phyloP scores from a whole-genome alignment of 805 yeast genomes.

The Kazachstania taianensis region DNA sequence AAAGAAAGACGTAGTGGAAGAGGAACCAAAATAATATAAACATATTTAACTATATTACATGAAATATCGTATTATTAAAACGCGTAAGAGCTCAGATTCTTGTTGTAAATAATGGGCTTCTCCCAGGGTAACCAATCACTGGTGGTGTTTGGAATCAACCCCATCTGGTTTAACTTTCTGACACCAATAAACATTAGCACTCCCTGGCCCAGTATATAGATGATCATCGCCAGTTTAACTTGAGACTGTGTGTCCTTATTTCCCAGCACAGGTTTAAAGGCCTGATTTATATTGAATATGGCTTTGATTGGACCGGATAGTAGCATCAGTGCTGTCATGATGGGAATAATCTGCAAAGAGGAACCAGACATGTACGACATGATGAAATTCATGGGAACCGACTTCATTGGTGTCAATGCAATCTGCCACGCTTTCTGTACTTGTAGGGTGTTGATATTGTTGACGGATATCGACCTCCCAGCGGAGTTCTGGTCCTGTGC shows the following conservation, averaged over 20 bases:
- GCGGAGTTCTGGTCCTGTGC: constrained; percentile 3
- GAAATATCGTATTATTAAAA: constrained; percentile 10
- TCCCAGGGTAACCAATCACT: constrained; percentile 96
- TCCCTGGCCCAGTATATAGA: constrained; percentile 39
- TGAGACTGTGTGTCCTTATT: constrained; percentile 22
- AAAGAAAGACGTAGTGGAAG: too few relatives aligned
- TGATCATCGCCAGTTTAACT: constrained; percentile 33
- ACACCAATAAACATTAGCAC: constrained; percentile 63
- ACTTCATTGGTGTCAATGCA: constrained; percentile 72
- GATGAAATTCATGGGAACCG: constrained; percentile 78
- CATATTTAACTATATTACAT: constrained; percentile 1
- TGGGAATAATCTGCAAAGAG: constrained; percentile 79
- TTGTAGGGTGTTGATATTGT: constrained; percentile 7
- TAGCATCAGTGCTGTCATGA: constrained; percentile 80
- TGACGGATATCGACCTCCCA: neutral
- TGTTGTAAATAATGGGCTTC: constrained; percentile 24
- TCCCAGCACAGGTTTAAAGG: constrained; percentile 42
- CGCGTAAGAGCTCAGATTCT: constrained; percentile 14
- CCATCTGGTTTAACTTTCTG: constrained; percentile 82
- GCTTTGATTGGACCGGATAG: constrained; percentile 71
- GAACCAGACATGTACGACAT: constrained; percentile 94
- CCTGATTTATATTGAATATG: constrained; percentile 43
- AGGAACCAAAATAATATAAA: constrained; percentile 1
- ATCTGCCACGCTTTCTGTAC: constrained; percentile 76
- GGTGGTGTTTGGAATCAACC: constrained; percentile 73